Evolutionary conservation across 2,329 filamentous ascomycete genomes (phyloP).

Genomic region (Bipolaris cookei): DNA sequence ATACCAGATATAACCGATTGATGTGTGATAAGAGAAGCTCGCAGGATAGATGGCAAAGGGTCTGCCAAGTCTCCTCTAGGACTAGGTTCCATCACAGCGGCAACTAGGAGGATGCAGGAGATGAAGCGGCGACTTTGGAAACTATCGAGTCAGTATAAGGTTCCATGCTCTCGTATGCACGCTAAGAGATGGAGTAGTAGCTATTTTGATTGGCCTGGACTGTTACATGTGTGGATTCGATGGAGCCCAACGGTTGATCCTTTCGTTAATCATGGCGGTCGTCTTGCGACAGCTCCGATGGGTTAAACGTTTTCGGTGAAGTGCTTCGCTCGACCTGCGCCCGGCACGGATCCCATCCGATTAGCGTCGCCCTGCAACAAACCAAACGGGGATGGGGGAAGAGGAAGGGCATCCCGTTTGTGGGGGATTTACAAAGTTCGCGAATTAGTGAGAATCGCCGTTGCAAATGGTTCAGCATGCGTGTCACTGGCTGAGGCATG

Average conservation of each 20-base stretch:
- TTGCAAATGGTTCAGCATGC: not conserved
- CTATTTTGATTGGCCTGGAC: constrained; percentile 6
- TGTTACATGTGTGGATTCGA: constrained; percentile 4
- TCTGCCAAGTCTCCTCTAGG: constrained; percentile 18
- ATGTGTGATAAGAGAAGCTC: not conserved
- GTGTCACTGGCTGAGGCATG: not conserved
- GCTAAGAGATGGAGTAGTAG: not conserved
- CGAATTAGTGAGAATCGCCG: not conserved
- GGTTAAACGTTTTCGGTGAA: not conserved
- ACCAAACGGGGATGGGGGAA: not conserved
- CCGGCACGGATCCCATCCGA: constrained; percentile 15
- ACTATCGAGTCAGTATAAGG: constrained; percentile 28
- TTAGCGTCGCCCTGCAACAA: constrained; percentile 2
- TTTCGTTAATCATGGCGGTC: constrained; percentile 5
- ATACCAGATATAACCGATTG: constrained; percentile 5
- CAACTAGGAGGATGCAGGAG: constrained; percentile 25
- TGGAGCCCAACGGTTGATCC: constrained; percentile 11
- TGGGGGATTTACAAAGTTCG: constrained; percentile 12
- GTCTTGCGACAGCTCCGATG: not conserved
- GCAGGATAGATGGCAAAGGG: not conserved
- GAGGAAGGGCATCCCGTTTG: constrained; percentile 7
- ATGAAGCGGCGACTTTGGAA: constrained; percentile 18
- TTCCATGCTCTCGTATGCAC: constrained; percentile 13
- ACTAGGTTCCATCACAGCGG: constrained; percentile 16
- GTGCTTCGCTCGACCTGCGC: constrained; percentile 14